phyloP scores from a whole-genome alignment of 257 asterid species.

The Solanum acaule region DNA sequence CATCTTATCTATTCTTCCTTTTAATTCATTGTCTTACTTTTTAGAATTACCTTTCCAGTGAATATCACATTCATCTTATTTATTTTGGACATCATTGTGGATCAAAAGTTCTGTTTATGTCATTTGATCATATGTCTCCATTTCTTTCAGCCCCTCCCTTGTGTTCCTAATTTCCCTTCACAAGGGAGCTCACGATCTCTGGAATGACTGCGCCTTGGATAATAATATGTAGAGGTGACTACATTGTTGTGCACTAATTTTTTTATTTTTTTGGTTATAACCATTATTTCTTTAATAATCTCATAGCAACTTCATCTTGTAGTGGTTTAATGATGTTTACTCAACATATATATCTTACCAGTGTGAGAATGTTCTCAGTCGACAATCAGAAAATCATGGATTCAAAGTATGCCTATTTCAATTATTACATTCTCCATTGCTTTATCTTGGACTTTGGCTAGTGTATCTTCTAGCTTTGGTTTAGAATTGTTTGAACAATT shows the following conservation, averaged over 20 bases:
- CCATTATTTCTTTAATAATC: background rate
- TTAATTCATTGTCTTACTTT: background rate
- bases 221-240: constrained; percentile 80
- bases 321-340: constrained; percentile 81
- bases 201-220: constrained; percentile 63
- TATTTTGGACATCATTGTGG: background rate
- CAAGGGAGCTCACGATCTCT: constrained; percentile 27
- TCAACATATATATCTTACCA: constrained; percentile 7
- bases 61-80: background rate
- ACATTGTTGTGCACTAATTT: constrained; percentile 1
- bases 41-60: background rate
- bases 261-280: background rate
- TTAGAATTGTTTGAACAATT: background rate
- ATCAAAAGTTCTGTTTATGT: background rate
- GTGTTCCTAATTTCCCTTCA: constrained; percentile 64
- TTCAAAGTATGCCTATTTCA: background rate
- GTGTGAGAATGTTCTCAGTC: background rate
- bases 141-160: constrained; percentile 62
- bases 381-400: background rate
- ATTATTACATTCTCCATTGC: background rate
- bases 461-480: background rate
- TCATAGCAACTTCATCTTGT: constrained; percentile 9
- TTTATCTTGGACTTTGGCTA: background rate
- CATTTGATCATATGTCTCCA: constrained; percentile 5
- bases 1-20: background rate